Base-by-base conservation (phyloP, 106 monocot genomes). In the Allium sativum region DNA sequence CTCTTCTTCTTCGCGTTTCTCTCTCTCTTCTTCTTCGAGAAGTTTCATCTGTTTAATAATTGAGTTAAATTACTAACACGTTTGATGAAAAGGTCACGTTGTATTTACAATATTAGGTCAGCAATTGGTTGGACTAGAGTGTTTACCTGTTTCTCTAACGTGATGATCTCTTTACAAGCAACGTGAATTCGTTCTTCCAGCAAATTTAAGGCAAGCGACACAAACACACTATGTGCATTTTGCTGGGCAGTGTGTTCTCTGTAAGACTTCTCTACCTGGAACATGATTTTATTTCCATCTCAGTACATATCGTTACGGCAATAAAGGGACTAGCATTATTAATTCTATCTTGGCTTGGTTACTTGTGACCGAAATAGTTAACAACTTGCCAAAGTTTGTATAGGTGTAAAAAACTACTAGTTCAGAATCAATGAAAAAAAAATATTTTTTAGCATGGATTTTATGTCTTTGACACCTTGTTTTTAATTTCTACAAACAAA, bases 21-120 rank as follows among this genome's bases (percentile, higher is more conserved):
- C 96, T 65, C 73, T 91, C 61, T 96, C 96, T 69, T 96, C 96
- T 76, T 96, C 96, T 80, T 96, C 96, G 10, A 96, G 78, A 76
- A 96, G 87, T 62, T 82, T 90, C 47, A 76, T 84, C 96, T 96
- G 81, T 68, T 68, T 50, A 21, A 56, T 56, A 17, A 57, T 53
- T 18, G 12, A 22, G 21, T 54, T 44, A 62, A 48, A 14, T 16
- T 19, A 47, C 16, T 18, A 18, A 48, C 1, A 44, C 31, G 2
- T 31, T 31, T 0, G 1, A 31, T 31, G 4, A 31, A 31, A 31
- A 31, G 31, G 1, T 31, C 31, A 31, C 0, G 31, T 31, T 31
- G 2, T 31, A 31, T 31, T 3, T 31, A 31, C 31, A 31, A 31
- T 31, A 31, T 31, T 31, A 31, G 31, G 31, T 31, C 31, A 31